Conservation (phyloP, 202 grass and related monocot species). For the Dendrocalamus latiflorus region DNA sequence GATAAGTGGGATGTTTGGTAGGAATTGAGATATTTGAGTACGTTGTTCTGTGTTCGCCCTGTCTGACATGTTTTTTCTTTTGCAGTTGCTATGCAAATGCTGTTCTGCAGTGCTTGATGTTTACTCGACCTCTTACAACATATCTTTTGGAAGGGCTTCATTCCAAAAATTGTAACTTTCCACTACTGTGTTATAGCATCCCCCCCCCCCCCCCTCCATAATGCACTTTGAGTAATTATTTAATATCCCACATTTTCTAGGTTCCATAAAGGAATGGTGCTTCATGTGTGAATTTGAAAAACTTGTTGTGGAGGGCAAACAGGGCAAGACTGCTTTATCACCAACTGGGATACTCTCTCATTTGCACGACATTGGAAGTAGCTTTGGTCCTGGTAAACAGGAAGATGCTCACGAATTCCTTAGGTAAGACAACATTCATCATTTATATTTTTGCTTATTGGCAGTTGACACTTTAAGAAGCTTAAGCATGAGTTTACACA, state of each 20-base stretch:
- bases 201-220: too few relatives aligned
- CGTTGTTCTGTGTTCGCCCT: conserved; percentile 7
- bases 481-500: conserved; percentile 1
- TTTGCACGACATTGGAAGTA: conserved; percentile 64
- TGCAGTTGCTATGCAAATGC: conserved; percentile 94
- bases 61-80: conserved; percentile 13
- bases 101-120: conserved; percentile 92
- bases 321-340: conserved; percentile 51
- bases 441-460: conserved; percentile 4
- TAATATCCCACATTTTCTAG: conserved; percentile 41
- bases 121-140: conserved; percentile 75
- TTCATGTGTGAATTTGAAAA: conserved; percentile 95
- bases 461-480: conserved; percentile 5
- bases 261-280: conserved; percentile 77
- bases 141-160: conserved; percentile 84
- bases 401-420: conserved; percentile 99
- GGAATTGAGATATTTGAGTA: conserved; percentile 27
- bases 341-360: conserved; percentile 78
- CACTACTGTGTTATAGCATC: background rate
- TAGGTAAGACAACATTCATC: conserved; percentile 46
- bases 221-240: background rate
- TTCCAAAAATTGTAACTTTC: conserved; percentile 71
- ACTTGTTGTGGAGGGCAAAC: conserved; percentile 56
- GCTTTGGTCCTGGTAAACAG: conserved; percentile 73
- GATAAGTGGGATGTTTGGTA: conserved; percentile 19